phyloP scores from a whole-genome alignment of 1,139 yeast genomes.

The Yamadazyma diddensiae region DNA sequence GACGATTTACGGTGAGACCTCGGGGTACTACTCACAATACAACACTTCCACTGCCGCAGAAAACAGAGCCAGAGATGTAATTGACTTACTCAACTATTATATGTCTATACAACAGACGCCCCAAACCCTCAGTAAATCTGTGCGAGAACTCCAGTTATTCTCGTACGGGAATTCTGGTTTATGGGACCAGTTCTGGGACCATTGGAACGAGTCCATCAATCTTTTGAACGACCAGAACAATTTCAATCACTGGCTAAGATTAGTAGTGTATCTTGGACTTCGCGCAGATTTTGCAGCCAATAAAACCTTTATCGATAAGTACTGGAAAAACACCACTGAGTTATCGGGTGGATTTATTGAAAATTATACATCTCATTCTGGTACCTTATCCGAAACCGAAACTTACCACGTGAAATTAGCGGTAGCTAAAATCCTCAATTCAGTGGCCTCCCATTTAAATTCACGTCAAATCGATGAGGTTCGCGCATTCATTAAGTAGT shows the following conservation, averaged over 20 bases:
- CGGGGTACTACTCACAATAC: slow-evolving; percentile 4
- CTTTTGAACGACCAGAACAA: slow-evolving; percentile 12
- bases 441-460: background rate
- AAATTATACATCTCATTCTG: slow-evolving; percentile 13
- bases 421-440: background rate
- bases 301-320: slow-evolving; percentile 28
- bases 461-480: slow-evolving; percentile 2
- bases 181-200: slow-evolving; percentile 41
- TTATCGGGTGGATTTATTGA: slow-evolving; percentile 24
- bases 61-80: slow-evolving; percentile 30
- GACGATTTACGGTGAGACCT: slow-evolving; percentile 17
- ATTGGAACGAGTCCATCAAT: slow-evolving; percentile 29
- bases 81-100: slow-evolving; percentile 24
- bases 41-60: slow-evolving; percentile 18
- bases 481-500: slow-evolving; percentile 1
- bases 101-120: slow-evolving; percentile 10
- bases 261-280: slow-evolving; percentile 33
- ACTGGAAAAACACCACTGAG: slow-evolving; percentile 26
- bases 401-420: slow-evolving; percentile 6
- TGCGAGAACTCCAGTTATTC: slow-evolving; percentile 32
- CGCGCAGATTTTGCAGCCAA: slow-evolving; percentile 28
- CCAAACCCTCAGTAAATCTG: slow-evolving; percentile 6
- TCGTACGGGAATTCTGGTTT: slow-evolving; percentile 39
- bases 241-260: slow-evolving; percentile 31
- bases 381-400: slow-evolving; percentile 8